Conservation (phyloP, 257 asterid genomes). For the Penstemon newberryi region DNA sequence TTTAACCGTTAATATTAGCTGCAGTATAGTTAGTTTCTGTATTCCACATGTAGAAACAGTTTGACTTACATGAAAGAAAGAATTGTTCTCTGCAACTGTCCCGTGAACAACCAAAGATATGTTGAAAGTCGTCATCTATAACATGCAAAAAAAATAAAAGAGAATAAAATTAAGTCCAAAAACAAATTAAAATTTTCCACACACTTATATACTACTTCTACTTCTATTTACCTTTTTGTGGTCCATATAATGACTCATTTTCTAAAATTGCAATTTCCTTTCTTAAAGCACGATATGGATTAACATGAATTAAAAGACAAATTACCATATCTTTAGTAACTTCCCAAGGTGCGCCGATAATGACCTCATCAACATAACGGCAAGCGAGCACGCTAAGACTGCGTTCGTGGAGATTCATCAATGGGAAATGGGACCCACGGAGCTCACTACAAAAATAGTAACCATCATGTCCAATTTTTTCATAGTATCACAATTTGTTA, state of each 20-base stretch:
- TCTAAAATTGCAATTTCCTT: too few relatives aligned
- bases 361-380: conserved; percentile 94
- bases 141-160: conserved; percentile 4
- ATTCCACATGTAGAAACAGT: not conserved
- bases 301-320: too few relatives aligned
- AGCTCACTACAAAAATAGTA: conserved; percentile 54
- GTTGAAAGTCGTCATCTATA: conserved; percentile 72
- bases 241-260: too few relatives aligned
- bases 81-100: conserved; percentile 65
- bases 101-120: conserved; percentile 89
- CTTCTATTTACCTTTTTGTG: too few relatives aligned
- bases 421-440: conserved; percentile 71
- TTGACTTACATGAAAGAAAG: conserved; percentile 56
- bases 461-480: too few relatives aligned
- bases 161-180: too few relatives aligned
- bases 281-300: too few relatives aligned
- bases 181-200: too few relatives aligned
- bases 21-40: not conserved
- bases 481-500: too few relatives aligned
- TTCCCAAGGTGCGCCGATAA: conserved; percentile 92
- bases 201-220: too few relatives aligned
- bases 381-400: conserved; percentile 93
- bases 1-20: conserved; percentile 5
- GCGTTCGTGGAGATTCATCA: conserved; percentile 90
- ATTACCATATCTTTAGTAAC: conserved; percentile 80